phyloP scores from a whole-genome alignment of 169 alveolate species.

The Plasmodium adleri region DNA sequence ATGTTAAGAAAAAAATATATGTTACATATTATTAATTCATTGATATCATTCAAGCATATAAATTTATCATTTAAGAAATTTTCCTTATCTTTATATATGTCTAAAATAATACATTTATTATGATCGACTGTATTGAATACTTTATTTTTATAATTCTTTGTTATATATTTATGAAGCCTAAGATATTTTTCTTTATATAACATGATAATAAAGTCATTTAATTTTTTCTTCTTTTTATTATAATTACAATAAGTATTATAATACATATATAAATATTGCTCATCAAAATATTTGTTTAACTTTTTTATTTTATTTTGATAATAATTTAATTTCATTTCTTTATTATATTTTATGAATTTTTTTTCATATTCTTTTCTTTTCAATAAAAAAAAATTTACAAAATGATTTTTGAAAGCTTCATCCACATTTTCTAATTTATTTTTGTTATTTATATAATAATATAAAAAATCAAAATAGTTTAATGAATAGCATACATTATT shows the following conservation, averaged over 20 bases:
- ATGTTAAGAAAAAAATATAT: slow-evolving; percentile 15
- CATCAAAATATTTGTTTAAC: slow-evolving; percentile 39
- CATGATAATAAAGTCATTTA: not conserved
- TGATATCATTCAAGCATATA: slow-evolving; percentile 26
- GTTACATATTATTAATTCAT: slow-evolving; percentile 29
- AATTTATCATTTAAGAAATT: not conserved
- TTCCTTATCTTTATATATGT: slow-evolving; percentile 3
- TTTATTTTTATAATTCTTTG: slow-evolving; percentile 3
- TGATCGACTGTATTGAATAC: slow-evolving; percentile 18
- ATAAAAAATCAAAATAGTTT: slow-evolving; percentile 59
- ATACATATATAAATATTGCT: slow-evolving; percentile 40
- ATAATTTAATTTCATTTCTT: slow-evolving; percentile 23
- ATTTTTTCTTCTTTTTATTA: slow-evolving; percentile 15
- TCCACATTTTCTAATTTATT: slow-evolving; percentile 1
- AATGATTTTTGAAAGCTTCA: not conserved
- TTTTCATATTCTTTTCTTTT: slow-evolving; percentile 49
- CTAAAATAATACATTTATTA: slow-evolving; percentile 20
- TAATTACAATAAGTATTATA: slow-evolving; percentile 43
- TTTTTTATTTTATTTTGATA: not conserved
- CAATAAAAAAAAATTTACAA: slow-evolving; percentile 34
- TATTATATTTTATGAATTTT: slow-evolving; percentile 35
- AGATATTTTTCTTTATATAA: slow-evolving; percentile 44
- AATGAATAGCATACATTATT: slow-evolving; percentile 27
- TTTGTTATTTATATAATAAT: slow-evolving; percentile 12
- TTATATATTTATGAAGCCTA: not conserved